Base-by-base conservation (phyloP, 1,284 basidiomycete species). In the Malassezia pachydermatis region DNA sequence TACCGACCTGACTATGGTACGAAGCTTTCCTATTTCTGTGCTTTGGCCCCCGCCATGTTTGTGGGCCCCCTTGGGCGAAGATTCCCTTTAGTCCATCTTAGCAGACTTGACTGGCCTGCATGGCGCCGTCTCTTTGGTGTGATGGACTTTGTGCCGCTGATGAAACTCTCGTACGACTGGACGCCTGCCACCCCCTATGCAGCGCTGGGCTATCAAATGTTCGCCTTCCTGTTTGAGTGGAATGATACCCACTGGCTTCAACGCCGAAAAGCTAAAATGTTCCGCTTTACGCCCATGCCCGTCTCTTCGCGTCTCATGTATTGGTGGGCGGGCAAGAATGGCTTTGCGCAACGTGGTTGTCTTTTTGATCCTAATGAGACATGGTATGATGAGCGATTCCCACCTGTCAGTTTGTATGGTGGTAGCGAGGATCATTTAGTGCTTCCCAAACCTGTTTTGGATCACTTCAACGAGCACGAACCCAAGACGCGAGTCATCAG, bases 251-350 rank as follows among this genome's bases (percentile, higher is more conserved):
- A 80, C 61, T 81, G 80, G 73, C 77, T 78, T n/a, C 45, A 64
- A 4, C 44, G 66, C 6, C 45, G 67, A n/a, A 81, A 81, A 60
- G 74, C 76, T 4, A 81, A 81, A 59, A 80, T 79, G 78, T 81
- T 81, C 72, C 68, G 79, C 13, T 81, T 81, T 70, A 80, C 79
- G 0, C 80, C 80, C 0, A 77, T 78, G 23, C 79, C 79, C 42
- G 79, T 81, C 14, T 74, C 73, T 5, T 77, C 76, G 4, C 75
- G 76, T 0, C 72, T 67, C 45, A 77, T 78, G 62, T 78, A 76
- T 58, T 79, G 78, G 77, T 73, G 79, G 79, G 79, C 78, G 39
- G 79, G 79, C 9, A 76, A 78, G 60, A 76, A 76, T 57, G 79
- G 79, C 0, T 81, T 80, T 52, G 77, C 78, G 0, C 75, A 77